These are phyloP conservation scores for Macrophomina tecta DNA, from an alignment of 2,329 filamentous ascomycete genomes.

Conservation along the genomic window DNA sequence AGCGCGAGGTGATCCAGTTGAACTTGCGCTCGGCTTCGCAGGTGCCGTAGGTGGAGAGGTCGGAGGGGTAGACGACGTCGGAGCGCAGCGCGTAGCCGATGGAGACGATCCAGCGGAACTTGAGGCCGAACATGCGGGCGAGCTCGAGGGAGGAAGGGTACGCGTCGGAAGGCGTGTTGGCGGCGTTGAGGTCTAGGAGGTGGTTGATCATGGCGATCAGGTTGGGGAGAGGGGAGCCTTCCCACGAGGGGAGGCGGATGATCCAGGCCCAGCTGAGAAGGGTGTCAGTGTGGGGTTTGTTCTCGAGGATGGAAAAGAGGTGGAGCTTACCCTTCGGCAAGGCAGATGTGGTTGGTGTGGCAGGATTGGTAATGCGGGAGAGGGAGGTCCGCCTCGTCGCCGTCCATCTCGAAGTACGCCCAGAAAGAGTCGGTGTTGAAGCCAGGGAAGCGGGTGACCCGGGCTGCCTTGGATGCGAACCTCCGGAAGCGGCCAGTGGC, in stretches of 20 bases:
- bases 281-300: neutral
- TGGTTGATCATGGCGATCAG: slow-evolving; percentile 13
- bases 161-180: slow-evolving; percentile 1
- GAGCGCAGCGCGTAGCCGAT: slow-evolving; percentile 5
- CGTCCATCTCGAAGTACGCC: slow-evolving; percentile 5
- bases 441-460: neutral
- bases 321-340: slow-evolving; percentile 3
- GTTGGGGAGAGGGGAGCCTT: slow-evolving; percentile 2
- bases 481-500: neutral
- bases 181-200: slow-evolving; percentile 11
- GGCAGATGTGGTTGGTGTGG: slow-evolving; percentile 13
- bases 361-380: neutral
- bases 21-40: slow-evolving; percentile 9
- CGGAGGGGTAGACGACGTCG: neutral
- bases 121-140: neutral
- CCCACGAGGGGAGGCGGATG: slow-evolving; percentile 3
- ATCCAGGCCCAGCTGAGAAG: slow-evolving; percentile 6
- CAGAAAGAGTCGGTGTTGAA: slow-evolving; percentile 12
- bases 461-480: slow-evolving; percentile 1
- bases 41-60: neutral
- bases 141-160: neutral
- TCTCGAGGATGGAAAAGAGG: neutral
- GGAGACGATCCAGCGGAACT: slow-evolving; percentile 1
- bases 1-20: slow-evolving; percentile 8
- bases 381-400: neutral